Conservation (phyloP, 2,329 filamentous ascomycete species). For the Ophioceras dolichostomum region DNA sequence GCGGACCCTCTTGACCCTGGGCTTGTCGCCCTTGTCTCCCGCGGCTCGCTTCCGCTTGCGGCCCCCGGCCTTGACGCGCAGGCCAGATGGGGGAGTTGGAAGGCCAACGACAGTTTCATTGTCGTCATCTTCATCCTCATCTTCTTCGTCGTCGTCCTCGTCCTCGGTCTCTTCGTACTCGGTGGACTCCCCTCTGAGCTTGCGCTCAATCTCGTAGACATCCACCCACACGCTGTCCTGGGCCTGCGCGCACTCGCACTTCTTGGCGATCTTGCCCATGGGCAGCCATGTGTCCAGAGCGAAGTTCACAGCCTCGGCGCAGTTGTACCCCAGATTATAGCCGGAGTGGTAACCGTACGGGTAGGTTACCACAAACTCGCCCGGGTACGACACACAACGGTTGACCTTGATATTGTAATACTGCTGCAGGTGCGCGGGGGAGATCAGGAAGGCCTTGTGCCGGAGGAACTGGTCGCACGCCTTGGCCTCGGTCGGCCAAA, state of each 20-base stretch:
- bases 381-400: conserved; percentile 86
- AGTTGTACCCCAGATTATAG: conserved; percentile 97
- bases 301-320: conserved; percentile 97
- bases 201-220: conserved; percentile 89
- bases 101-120: conserved; percentile 51
- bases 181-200: conserved; percentile 77
- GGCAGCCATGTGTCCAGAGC: conserved; percentile 90
- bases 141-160: conserved; percentile 54
- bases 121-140: conserved; percentile 49
- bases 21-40: conserved; percentile 27
- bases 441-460: conserved; percentile 96
- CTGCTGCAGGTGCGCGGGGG: conserved; percentile 72
- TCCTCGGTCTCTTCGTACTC: conserved; percentile 72
- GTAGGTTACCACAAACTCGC: conserved; percentile 97
- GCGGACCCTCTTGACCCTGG: conserved; percentile 62
- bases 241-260: conserved; percentile 89
- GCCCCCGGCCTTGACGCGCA: conserved; percentile 48
- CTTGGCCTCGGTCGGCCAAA: conserved; percentile 92
- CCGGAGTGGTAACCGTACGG: conserved; percentile 98
- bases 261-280: conserved; percentile 90
- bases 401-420: conserved; percentile 95
- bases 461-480: conserved; percentile 91
- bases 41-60: conserved; percentile 57
- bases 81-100: conserved; percentile 66
- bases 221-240: conserved; percentile 98